Evolutionary conservation across 768 basidiomycete genomes (phyloP).

Genomic region (Phaffia tasmanica): DNA sequence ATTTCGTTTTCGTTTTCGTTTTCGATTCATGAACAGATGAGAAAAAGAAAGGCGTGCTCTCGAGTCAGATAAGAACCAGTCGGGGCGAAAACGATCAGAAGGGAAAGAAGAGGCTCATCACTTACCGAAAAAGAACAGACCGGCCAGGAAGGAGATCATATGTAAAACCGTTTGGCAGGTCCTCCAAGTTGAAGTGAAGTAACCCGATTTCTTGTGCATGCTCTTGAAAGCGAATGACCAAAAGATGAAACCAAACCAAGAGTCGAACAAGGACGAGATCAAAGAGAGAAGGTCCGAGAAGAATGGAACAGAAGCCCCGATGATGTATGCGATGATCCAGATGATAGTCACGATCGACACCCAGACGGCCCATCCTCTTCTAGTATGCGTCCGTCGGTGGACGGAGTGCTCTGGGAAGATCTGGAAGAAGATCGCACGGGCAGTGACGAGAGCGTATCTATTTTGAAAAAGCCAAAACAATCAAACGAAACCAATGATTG

Average conservation of each 20-base stretch:
- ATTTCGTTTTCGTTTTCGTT: too few relatives aligned
- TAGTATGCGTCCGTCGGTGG: conserved; percentile 29
- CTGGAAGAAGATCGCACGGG: conserved; percentile 31
- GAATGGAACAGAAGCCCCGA: conserved; percentile 25
- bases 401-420: conserved; percentile 29
- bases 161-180: conserved; percentile 25
- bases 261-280: conserved; percentile 29
- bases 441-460: conserved; percentile 27
- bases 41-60: too few relatives aligned
- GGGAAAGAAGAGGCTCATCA: background rate
- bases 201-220: conserved; percentile 23
- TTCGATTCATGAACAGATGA: too few relatives aligned
- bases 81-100: background rate
- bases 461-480: background rate
- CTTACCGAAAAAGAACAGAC: conserved; percentile 1
- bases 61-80: conserved; percentile 5
- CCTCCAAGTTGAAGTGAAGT: conserved; percentile 9
- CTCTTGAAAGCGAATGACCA: conserved; percentile 27
- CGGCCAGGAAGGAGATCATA: conserved; percentile 23
- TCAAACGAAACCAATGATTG: background rate
- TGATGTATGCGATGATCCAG: conserved; percentile 32
- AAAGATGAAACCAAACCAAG: conserved; percentile 30
- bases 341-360: conserved; percentile 27
- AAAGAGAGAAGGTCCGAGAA: conserved; percentile 2
- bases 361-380: conserved; percentile 30